Evolutionary conservation across 2,329 filamentous ascomycete genomes (phyloP).

Genomic region (Fusarium oligoseptatum): DNA sequence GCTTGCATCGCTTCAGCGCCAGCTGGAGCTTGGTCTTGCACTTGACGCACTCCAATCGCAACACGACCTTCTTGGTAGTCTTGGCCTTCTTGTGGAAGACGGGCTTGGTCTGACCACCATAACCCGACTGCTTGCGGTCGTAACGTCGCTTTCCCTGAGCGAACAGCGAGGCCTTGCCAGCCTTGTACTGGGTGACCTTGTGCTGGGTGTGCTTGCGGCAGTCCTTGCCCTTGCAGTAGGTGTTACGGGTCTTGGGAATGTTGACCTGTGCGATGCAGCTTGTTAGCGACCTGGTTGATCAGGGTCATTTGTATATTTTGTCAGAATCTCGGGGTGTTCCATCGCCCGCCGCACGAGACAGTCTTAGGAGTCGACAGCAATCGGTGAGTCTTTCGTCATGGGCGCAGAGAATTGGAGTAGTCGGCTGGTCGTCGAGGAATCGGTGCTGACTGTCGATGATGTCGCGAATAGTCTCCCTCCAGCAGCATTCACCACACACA

Average conservation of each 20-base stretch:
- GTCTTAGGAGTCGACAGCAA: slow-evolving; percentile 29
- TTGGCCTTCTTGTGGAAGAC: slow-evolving; percentile 99
- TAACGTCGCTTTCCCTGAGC: slow-evolving; percentile 99
- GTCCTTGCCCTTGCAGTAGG: slow-evolving; percentile 97
- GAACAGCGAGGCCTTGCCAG: slow-evolving; percentile 94
- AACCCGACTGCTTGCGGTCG: slow-evolving; percentile 99
- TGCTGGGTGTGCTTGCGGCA: slow-evolving; percentile 93
- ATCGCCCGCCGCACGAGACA: slow-evolving; percentile 37
- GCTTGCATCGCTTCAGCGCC: slow-evolving; percentile 99
- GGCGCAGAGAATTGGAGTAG: not conserved
- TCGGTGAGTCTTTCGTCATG: slow-evolving; percentile 8
- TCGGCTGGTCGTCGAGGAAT: slow-evolving; percentile 30
- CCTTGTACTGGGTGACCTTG: slow-evolving; percentile 98
- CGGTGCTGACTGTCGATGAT: slow-evolving; percentile 32
- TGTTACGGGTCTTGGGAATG: slow-evolving; percentile 97
- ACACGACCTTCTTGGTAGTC: slow-evolving; percentile 99
- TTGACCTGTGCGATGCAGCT: slow-evolving; percentile 76
- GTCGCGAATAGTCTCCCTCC: slow-evolving; percentile 37
- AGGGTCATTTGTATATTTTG: slow-evolving; percentile 24
- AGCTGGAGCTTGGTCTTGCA: slow-evolving; percentile 99
- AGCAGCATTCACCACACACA: slow-evolving; percentile 20
- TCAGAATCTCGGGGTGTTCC: slow-evolving; percentile 18
- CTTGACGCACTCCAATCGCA: slow-evolving; percentile 95
- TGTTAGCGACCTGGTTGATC: slow-evolving; percentile 48
- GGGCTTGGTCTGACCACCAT: slow-evolving; percentile 99